Base-by-base conservation (phyloP, 768 basidiomycete species). In the Amanita brunnescens region DNA sequence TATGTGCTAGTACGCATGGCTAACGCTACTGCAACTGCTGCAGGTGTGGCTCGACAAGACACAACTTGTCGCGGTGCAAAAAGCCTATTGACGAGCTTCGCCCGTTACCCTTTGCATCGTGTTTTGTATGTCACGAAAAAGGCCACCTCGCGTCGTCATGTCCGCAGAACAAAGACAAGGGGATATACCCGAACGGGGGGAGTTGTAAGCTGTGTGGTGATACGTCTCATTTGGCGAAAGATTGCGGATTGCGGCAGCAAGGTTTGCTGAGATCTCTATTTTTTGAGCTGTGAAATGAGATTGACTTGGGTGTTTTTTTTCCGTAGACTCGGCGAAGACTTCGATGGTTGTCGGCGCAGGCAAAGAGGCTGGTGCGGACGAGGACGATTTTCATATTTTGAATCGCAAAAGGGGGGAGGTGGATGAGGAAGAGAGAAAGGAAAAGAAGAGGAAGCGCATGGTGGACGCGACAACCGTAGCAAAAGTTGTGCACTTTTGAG, bases 381-480 rank as follows among this genome's bases (percentile, higher is more conserved):
- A 97, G 64, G 94, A 97, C 61, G 94, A 96, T 63, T 96, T 94
- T 68, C 92, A 93, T 64, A 72, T 73, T 0, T 76, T 92, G 64
- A 85, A 83, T 62, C 77, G 91, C 39, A 76, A 70, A 48, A 78
- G 72, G 40, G 67, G 64, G 8, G 80, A 84, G 53, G 70, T 89
- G 0, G 80, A 86, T 24, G 72, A 66, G 24, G 78, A 81, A 23
- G 81, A 85, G 59, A 79, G 75, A 58, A 63, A 60, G 39, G 70
- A 73, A 46, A 72, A 71, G 23, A 75, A 68, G 54, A 37, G 56
- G 29, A 77, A 67, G 62, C 70, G 71, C 42, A 57, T 56, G 54
- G 62, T 71, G 0, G 72, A 73, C 46, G 62, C 78, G 23, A 73
- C 67, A 56, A 64, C 70, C 2, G 79, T 73, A 13, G 21, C 38